Evolutionary conservation across 1,284 basidiomycete genomes (phyloP), one percentile per base, ranked within the genome.

Genomic region (Sporisorium sorghi): DNA sequence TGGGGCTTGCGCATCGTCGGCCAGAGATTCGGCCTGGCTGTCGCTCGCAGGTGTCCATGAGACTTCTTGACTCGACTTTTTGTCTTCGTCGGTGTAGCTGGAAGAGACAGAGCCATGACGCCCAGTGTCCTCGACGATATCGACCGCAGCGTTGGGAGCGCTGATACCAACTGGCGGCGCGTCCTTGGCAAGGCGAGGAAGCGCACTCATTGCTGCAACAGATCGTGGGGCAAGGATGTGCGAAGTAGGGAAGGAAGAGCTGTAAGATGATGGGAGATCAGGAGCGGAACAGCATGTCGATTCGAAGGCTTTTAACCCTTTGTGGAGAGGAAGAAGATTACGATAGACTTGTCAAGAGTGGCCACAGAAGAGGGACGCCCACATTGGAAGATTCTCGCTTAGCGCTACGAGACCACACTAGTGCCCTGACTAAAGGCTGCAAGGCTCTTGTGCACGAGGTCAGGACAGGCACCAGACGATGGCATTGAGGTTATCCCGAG

Each of bases 21-120:
- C 24, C 2, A 69, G 56, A 9, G 67, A 63, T 19, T 69, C 67
- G 44, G 51, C 17, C 2, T 53, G 48, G 21, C 37, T 47, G 28
- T 62, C 24, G 35, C 46, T 55, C 4, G 14, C 23, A 2, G 56
- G 60, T 11, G 67, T 52, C 58, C 50, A 58, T 4, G 40, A 19
- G 2, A 33, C 51, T 2, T 61, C 40, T n/a, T 49, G 21, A 7
- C 24, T 47, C 2, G 46, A 51, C 4, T 47, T 52, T 39, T 69
- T 69, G 52, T 56, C 59, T 19, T 63, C 67, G 23, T 63, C 56
- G 5, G 51, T 42, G 48, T 43, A 23, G 24, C 40, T 52, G 3
- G 52, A 59, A 7, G 59, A 58, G 28, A 55, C 37, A 6, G 67
- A 69, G 28, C 37, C 56, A 39, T 63, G 54, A n/a, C 60, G 67